A percentile compares a stretch with the other conserved stretches of the same genome.
These are phyloP conservation scores for Trichosporon sp. DNA, from an alignment of 1,284 basidiomycete species.

Conservation along the genomic window DNA sequence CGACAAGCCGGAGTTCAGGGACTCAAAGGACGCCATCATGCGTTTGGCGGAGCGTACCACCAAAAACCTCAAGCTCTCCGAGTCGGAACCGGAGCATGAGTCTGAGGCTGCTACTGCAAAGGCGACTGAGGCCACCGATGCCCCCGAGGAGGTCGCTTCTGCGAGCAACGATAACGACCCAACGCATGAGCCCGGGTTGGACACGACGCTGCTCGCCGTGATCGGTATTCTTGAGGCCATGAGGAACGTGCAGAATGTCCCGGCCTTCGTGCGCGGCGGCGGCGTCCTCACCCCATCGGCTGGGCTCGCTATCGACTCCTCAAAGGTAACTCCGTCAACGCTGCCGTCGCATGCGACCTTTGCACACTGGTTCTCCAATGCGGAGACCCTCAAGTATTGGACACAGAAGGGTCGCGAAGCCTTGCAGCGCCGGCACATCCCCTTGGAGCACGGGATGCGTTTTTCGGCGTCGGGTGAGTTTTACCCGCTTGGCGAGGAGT, in stretches of 20 bases:
- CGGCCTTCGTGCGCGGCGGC: conserved; percentile 42
- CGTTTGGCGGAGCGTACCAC: neutral
- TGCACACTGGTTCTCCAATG: conserved; percentile 31
- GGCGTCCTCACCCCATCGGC: conserved; percentile 21
- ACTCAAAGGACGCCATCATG: neutral
- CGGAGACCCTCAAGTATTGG: conserved; percentile 22
- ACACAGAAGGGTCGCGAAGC: conserved; percentile 27
- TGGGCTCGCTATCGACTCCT: neutral
- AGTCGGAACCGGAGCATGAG: neutral
- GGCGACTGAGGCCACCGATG: neutral
- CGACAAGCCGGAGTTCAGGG: conserved; percentile 24
- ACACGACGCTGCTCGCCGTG: conserved; percentile 38
- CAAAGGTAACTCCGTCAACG: conserved; percentile 14
- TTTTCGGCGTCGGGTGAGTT: neutral
- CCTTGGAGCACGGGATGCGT: conserved; percentile 25
- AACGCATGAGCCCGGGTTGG: conserved; percentile 21
- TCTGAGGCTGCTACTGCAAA: neutral
- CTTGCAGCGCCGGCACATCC: conserved; percentile 30
- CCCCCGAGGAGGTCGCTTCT: neutral
- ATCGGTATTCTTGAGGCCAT: conserved; percentile 44
- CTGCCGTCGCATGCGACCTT: conserved; percentile 33
- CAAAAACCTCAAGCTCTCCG: neutral
- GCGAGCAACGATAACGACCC: neutral
- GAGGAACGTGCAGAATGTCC: conserved; percentile 33
- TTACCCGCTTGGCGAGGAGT: neutral